phyloP scores from a whole-genome alignment of 2,329 filamentous ascomycete genomes.

The Sphaerostilbella broomeana region DNA sequence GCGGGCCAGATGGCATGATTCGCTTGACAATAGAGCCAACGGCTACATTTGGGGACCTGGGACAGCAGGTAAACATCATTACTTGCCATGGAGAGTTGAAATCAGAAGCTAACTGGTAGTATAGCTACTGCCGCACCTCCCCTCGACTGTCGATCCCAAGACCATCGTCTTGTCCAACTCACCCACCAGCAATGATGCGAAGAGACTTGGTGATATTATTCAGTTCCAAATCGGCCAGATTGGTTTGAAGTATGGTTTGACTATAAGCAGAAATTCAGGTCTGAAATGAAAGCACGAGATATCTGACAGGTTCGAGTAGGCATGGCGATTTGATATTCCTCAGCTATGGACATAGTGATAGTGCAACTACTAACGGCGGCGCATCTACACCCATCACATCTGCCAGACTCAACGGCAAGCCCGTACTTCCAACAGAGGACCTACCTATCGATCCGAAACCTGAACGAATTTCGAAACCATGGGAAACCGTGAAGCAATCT shows the following conservation, averaged over 20 bases:
- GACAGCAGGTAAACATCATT: slow-evolving; percentile 37
- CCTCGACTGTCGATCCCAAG: slow-evolving; percentile 53
- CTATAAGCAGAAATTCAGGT: no score
- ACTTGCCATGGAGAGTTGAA: background rate
- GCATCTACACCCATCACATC: slow-evolving; percentile 38
- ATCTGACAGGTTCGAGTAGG: no score
- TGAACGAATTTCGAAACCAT: slow-evolving; percentile 41
- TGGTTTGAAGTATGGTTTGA: slow-evolving; percentile 50
- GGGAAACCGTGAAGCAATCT: slow-evolving; percentile 88
- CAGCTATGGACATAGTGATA: slow-evolving; percentile 57
- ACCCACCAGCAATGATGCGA: slow-evolving; percentile 51
- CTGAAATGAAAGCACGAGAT: no score
- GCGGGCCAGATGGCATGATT: slow-evolving; percentile 88
- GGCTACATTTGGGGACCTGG: slow-evolving; percentile 63
- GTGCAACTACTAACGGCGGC: slow-evolving; percentile 30
- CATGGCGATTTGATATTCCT: slow-evolving; percentile 91
- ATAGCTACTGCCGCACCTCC: slow-evolving; percentile 53
- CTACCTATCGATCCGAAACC: slow-evolving; percentile 66
- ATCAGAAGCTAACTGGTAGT: background rate
- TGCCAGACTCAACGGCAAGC: slow-evolving; percentile 71
- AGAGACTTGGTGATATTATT: slow-evolving; percentile 51
- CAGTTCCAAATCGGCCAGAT: slow-evolving; percentile 51
- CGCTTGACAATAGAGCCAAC: slow-evolving; percentile 70
- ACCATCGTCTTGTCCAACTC: slow-evolving; percentile 57
- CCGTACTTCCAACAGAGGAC: slow-evolving; percentile 63